Evolutionary conservation across 305 asterid species (phyloP).

Genomic region (Rubia balearica): DNA sequence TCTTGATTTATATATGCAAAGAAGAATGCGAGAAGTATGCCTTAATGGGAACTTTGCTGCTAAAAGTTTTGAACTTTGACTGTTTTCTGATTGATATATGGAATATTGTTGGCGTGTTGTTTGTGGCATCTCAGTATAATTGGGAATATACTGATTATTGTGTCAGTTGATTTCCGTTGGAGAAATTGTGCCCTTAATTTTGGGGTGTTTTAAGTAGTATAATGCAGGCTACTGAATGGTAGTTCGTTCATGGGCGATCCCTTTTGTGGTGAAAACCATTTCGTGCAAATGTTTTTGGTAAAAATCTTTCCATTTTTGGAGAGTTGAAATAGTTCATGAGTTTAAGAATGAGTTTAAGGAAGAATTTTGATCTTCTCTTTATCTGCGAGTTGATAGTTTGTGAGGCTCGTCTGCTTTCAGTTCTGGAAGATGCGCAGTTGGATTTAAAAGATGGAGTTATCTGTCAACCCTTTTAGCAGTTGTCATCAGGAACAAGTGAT

Average conservation of each 20-base stretch:
- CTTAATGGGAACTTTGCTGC: background rate
- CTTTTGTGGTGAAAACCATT: background rate
- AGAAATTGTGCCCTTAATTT: background rate
- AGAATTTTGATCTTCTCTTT: background rate
- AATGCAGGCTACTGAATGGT: background rate
- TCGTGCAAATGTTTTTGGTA: background rate
- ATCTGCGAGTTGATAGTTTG: background rate
- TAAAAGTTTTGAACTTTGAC: conserved; percentile 6
- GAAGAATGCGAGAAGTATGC: background rate
- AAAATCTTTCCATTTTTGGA: background rate
- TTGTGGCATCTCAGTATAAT: background rate
- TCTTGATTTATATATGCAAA: background rate
- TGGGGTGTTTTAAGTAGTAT: background rate
- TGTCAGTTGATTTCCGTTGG: background rate
- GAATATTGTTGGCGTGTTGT: background rate
- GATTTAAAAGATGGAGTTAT: background rate
- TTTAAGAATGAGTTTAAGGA: background rate
- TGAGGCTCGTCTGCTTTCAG: background rate
- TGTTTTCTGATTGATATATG: conserved; percentile 1
- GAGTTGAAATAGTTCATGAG: background rate
- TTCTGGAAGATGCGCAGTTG: background rate
- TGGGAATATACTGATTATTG: conserved; percentile 8
- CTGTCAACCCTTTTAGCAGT: background rate
- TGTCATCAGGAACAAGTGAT: background rate
- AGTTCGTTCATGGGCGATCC: background rate